Conservation (phyloP, 345 rosid species). For the Sisymbrium irio region DNA sequence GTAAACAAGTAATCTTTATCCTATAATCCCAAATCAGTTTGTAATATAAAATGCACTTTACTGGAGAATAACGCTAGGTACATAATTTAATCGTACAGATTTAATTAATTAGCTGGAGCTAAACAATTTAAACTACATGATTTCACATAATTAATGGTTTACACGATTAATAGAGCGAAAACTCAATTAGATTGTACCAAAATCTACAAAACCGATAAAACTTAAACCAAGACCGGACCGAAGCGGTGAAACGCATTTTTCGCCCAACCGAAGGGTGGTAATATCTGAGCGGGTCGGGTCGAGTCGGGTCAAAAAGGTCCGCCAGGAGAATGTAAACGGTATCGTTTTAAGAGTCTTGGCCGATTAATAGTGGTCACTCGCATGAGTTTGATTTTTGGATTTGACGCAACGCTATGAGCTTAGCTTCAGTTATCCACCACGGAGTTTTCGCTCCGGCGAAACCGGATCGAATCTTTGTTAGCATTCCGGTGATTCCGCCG, state of each 20-base stretch:
- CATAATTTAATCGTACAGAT: no score
- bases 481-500: constrained; percentile 36
- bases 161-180: not conserved
- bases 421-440: constrained; percentile 62
- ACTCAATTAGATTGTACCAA: not conserved
- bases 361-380: constrained; percentile 23
- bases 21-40: not conserved
- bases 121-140: no score
- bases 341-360: not conserved
- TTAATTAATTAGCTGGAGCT: no score
- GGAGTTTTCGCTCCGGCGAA: constrained; percentile 46
- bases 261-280: not conserved
- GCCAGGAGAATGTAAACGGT: not conserved
- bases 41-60: not conserved
- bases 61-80: not conserved
- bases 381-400: not conserved
- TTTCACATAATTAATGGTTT: no score
- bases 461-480: constrained; percentile 37
- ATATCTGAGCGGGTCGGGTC: not conserved
- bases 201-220: not conserved
- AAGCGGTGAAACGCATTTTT: not conserved
- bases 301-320: constrained; percentile 6
- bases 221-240: not conserved
- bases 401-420: constrained; percentile 42
- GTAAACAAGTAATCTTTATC: not conserved